Evolutionary conservation across 371 early-diverging fungal species (phyloP).

Genomic region (Conidiobolus incongruus): DNA sequence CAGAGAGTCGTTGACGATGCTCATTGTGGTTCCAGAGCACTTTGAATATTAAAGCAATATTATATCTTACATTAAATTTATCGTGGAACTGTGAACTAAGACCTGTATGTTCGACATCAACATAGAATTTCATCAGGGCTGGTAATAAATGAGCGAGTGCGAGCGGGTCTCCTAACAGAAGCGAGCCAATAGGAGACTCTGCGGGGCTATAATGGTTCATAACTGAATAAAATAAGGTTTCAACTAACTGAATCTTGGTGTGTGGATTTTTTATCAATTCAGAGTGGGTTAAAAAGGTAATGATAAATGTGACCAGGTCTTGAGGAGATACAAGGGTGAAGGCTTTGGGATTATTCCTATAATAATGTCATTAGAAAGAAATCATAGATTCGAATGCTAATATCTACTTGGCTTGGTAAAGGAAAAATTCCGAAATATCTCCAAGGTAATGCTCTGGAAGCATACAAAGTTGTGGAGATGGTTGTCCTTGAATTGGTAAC

Average conservation of each 20-base stretch:
- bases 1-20: constrained; percentile 26
- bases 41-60: constrained; percentile 84
- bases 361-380: too few relatives aligned
- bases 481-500: constrained; percentile 22
- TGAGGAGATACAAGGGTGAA: constrained; percentile 30
- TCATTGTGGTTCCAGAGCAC: constrained; percentile 52
- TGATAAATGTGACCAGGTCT: constrained; percentile 51
- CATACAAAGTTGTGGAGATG: constrained; percentile 37
- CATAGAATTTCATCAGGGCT: constrained; percentile 70
- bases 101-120: constrained; percentile 88
- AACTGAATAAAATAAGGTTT: constrained; percentile 60
- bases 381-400: not conserved
- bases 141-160: constrained; percentile 48
- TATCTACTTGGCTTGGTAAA: constrained; percentile 29
- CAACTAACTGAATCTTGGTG: constrained; percentile 78
- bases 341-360: constrained; percentile 32
- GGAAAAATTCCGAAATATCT: constrained; percentile 53
- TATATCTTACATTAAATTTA: constrained; percentile 92
- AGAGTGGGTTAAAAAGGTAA: constrained; percentile 52
- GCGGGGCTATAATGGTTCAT: constrained; percentile 12
- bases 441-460: constrained; percentile 87
- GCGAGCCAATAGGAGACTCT: constrained; percentile 33
- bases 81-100: constrained; percentile 85
- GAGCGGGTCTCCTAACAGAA: constrained; percentile 48
- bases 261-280: constrained; percentile 81